These are phyloP conservation scores for Fusarium camptoceras DNA, from an alignment of 2,329 filamentous ascomycete species.

Conservation along the genomic window DNA sequence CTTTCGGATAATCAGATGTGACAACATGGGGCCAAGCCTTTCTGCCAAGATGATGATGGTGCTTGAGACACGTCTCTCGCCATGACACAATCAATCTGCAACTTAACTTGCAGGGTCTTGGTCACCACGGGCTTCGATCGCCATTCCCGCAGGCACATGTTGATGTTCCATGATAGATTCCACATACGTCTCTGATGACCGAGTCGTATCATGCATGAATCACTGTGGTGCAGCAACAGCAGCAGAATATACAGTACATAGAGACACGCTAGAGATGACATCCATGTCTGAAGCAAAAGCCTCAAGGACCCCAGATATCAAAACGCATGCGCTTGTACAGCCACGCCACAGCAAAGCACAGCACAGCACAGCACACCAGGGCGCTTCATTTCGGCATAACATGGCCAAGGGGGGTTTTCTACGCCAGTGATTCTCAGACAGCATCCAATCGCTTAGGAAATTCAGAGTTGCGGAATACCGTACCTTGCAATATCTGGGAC, in stretches of 20 bases:
- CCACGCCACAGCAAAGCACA: constrained; percentile 22
- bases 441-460: constrained; percentile 7
- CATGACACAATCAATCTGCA: constrained; percentile 21
- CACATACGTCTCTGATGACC: constrained; percentile 4
- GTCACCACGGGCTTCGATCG: neutral
- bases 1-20: constrained; percentile 9
- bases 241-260: constrained; percentile 16
- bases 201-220: constrained; percentile 47
- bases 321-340: constrained; percentile 25
- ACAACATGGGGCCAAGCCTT: constrained; percentile 3
- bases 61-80: constrained; percentile 10
- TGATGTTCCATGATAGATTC: constrained; percentile 17
- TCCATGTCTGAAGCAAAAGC: constrained; percentile 15
- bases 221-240: constrained; percentile 24
- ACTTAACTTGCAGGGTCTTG: constrained; percentile 5
- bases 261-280: constrained; percentile 13
- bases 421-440: neutral
- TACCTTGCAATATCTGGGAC: constrained; percentile 10
- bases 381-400: constrained; percentile 42
- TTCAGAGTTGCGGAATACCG: constrained; percentile 3
- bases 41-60: constrained; percentile 13
- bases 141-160: constrained; percentile 22
- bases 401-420: constrained; percentile 6
- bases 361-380: constrained; percentile 12
- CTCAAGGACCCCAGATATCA: constrained; percentile 2